These are phyloP conservation scores for Pichia sp. DNA, from an alignment of 1,139 yeast genomes.

Conservation along the genomic window DNA sequence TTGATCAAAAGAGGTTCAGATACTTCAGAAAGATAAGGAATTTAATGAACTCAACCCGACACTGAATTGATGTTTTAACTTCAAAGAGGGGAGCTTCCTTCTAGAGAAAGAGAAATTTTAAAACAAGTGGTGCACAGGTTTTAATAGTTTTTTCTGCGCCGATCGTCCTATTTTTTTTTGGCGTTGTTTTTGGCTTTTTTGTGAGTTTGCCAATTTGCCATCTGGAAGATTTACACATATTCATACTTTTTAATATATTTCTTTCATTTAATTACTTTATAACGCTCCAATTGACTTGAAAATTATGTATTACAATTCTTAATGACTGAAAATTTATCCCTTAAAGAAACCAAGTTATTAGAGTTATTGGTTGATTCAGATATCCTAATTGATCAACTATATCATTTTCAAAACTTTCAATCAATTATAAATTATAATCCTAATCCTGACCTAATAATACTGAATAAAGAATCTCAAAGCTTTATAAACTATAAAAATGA, in stretches of 20 bases:
- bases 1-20: neutral
- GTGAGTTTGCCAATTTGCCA: neutral
- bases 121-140: neutral
- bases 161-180: neutral
- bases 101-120: neutral
- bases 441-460: conserved; percentile 31
- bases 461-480: conserved; percentile 24
- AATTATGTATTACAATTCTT: conserved; percentile 2
- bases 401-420: conserved; percentile 38
- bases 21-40: neutral
- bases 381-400: conserved; percentile 36
- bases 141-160: neutral
- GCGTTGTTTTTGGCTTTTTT: neutral
- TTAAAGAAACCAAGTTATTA: conserved; percentile 6
- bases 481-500: conserved; percentile 30
- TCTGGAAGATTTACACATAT: neutral
- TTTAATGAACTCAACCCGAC: neutral
- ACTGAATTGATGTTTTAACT: neutral
- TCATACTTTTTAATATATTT: neutral
- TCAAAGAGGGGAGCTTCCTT: neutral
- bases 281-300: conserved; percentile 4
- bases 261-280: neutral
- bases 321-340: conserved; percentile 10
- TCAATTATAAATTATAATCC: conserved; percentile 52
- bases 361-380: conserved; percentile 16